A percentile compares a stretch with the other conserved stretches of the same genome.
Conservation (phyloP, 1,284 basidiomycete genomes). For the Apiotrichum sp. region DNA sequence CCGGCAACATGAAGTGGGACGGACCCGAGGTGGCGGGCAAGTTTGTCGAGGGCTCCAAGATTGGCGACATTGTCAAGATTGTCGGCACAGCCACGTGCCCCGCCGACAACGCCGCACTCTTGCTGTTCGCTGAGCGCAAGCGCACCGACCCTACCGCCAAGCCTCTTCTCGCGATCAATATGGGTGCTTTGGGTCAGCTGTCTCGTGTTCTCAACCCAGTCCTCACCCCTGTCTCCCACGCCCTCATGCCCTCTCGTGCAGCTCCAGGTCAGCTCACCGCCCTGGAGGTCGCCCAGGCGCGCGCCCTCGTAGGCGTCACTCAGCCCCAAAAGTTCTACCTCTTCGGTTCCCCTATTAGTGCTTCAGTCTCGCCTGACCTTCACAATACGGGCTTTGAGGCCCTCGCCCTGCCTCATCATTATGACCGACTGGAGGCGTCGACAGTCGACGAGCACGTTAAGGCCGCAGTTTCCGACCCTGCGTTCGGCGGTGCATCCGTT, state of each 20-base stretch:
- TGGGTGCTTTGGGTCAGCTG: conserved; percentile 81
- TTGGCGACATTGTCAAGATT: conserved; percentile 88
- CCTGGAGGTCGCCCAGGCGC: conserved; percentile 71
- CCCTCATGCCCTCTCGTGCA: conserved; percentile 70
- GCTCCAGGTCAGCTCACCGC: conserved; percentile 92
- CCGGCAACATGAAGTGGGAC: conserved; percentile 77
- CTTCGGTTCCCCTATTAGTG: conserved; percentile 80
- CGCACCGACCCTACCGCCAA: conserved; percentile 51
- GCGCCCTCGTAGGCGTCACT: conserved; percentile 72
- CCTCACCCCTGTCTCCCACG: conserved; percentile 86
- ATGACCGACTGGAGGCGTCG: conserved; percentile 69
- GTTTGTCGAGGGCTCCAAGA: conserved; percentile 58
- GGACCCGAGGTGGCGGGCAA: conserved; percentile 61
- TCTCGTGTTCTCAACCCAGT: conserved; percentile 80
- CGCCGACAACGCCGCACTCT: conserved; percentile 74
- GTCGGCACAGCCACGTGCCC: conserved; percentile 73
- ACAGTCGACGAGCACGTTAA: conserved; percentile 62
- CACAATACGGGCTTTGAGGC: conserved; percentile 83
- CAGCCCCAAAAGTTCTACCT: conserved; percentile 71
- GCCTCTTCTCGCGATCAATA: conserved; percentile 90
- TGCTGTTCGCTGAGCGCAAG: conserved; percentile 58
- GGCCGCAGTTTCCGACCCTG: conserved; percentile 57
- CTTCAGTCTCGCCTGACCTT: conserved; percentile 85
- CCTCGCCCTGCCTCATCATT: conserved; percentile 76
- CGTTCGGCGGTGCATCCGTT: conserved; percentile 92